Evolutionary conservation across 2,329 filamentous ascomycete species (phyloP).

Genomic region (Aspergillus ochraceus): DNA sequence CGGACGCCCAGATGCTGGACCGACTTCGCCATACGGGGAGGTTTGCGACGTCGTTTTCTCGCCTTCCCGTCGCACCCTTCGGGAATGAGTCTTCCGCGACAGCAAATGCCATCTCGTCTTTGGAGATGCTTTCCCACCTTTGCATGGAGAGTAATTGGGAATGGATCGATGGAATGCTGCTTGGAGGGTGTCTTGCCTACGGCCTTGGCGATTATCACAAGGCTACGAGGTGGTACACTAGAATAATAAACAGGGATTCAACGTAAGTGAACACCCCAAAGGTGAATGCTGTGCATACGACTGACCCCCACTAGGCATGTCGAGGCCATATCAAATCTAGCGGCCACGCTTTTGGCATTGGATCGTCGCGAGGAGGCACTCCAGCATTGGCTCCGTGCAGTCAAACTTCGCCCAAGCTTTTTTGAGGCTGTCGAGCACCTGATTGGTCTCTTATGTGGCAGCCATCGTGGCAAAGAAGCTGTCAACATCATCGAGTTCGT

Average conservation of each 20-base stretch:
- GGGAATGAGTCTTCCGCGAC: slow-evolving; percentile 46
- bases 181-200: slow-evolving; percentile 90
- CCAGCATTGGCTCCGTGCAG: slow-evolving; percentile 79
- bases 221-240: slow-evolving; percentile 53
- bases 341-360: slow-evolving; percentile 82
- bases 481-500: slow-evolving; percentile 84
- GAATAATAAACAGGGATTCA: slow-evolving; percentile 59
- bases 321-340: slow-evolving; percentile 90
- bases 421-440: slow-evolving; percentile 95
- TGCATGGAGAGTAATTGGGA: slow-evolving; percentile 80
- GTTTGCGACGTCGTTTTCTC: slow-evolving; percentile 29
- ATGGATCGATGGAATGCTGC: slow-evolving; percentile 90
- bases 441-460: slow-evolving; percentile 79
- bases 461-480: slow-evolving; percentile 78
- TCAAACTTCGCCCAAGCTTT: slow-evolving; percentile 79
- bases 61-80: slow-evolving; percentile 31
- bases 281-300: slow-evolving; percentile 8
- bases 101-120: slow-evolving; percentile 62
- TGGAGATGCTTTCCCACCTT: slow-evolving; percentile 70
- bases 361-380: slow-evolving; percentile 82
- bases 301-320: slow-evolving; percentile 64
- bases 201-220: slow-evolving; percentile 81
- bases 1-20: slow-evolving; percentile 30
- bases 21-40: slow-evolving; percentile 34
- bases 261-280: slow-evolving; percentile 43